Conservation (phyloP, 2,329 filamentous ascomycete genomes). For the Fusarium liriodendri region DNA sequence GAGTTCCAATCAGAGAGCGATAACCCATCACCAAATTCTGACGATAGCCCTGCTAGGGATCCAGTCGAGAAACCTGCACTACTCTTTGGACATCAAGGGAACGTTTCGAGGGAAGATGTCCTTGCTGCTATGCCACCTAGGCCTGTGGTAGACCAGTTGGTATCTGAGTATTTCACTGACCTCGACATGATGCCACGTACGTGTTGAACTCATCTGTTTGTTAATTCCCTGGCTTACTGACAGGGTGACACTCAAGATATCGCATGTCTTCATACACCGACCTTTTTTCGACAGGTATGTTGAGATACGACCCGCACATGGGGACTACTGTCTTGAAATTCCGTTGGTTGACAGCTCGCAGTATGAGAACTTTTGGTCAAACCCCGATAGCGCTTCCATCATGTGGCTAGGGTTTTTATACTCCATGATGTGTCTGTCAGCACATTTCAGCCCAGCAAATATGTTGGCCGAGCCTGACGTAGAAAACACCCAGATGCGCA, state of each 20-base stretch:
- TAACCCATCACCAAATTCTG: neutral
- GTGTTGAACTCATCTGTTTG: neutral
- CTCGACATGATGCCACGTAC: slow-evolving; percentile 5
- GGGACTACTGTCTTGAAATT: no score
- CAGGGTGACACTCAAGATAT: neutral
- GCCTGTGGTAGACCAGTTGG: slow-evolving; percentile 1
- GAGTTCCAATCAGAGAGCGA: neutral
- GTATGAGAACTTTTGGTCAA: slow-evolving; percentile 12
- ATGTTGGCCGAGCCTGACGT: neutral
- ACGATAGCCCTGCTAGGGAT: neutral
- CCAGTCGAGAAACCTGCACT: neutral
- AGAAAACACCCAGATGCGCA: neutral
- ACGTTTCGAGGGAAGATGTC: neutral
- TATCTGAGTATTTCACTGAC: slow-evolving; percentile 11
- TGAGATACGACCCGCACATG: no score
- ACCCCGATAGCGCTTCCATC: neutral
- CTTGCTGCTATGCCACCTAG: slow-evolving; percentile 1
- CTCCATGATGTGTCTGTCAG: slow-evolving; percentile 2
- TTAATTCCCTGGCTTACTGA: neutral
- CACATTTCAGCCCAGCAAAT: neutral
- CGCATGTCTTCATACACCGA: neutral
- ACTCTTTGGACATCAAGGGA: neutral
- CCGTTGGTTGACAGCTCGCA: no score
- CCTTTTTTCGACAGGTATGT: slow-evolving; percentile 7
- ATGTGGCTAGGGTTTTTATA: slow-evolving; percentile 16